Evolutionary conservation across 2,329 filamentous ascomycete species (phyloP).

Genomic region (Fragosphaeria purpurea): DNA sequence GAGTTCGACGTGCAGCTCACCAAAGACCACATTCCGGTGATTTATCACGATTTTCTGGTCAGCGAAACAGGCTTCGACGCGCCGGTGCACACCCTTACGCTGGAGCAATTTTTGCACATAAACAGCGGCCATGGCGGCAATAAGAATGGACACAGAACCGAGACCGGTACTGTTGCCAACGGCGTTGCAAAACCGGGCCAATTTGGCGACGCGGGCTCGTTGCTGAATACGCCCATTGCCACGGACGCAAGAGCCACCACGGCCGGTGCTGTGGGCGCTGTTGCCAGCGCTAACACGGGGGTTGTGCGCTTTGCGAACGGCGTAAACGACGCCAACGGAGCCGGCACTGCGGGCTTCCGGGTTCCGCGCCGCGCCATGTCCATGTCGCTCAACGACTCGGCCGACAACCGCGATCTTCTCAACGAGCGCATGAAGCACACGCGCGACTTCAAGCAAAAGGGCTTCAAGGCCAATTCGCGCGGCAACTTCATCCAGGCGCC

Average conservation of each 20-base stretch:
- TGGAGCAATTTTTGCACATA: constrained; percentile 92
- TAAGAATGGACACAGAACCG: neutral
- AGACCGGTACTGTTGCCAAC: constrained; percentile 12
- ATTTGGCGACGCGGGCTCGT: neutral
- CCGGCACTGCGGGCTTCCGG: constrained; percentile 2
- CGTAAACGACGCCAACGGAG: constrained; percentile 13
- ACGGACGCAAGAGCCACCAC: neutral
- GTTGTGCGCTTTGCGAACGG: constrained; percentile 7
- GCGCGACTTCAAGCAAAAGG: constrained; percentile 84
- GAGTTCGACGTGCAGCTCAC: constrained; percentile 89
- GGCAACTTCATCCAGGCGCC: constrained; percentile 93
- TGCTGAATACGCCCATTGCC: neutral
- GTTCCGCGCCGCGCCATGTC: constrained; percentile 42
- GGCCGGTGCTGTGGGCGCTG: constrained; percentile 15
- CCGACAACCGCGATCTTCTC: constrained; percentile 23
- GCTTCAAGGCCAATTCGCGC: constrained; percentile 90
- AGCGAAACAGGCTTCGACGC: constrained; percentile 97
- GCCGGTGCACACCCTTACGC: constrained; percentile 84
- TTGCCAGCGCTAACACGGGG: neutral
- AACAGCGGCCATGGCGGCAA: constrained; percentile 43
- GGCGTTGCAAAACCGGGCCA: neutral
- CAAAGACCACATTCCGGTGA: constrained; percentile 97
- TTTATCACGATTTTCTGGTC: constrained; percentile 97
- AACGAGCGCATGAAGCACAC: constrained; percentile 95
- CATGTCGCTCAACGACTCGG: constrained; percentile 33